Evolutionary conservation across 129 eudicot species (phyloP), one percentile per base, ranked within the genome.

Genomic region (Flaveria sonorensis): DNA sequence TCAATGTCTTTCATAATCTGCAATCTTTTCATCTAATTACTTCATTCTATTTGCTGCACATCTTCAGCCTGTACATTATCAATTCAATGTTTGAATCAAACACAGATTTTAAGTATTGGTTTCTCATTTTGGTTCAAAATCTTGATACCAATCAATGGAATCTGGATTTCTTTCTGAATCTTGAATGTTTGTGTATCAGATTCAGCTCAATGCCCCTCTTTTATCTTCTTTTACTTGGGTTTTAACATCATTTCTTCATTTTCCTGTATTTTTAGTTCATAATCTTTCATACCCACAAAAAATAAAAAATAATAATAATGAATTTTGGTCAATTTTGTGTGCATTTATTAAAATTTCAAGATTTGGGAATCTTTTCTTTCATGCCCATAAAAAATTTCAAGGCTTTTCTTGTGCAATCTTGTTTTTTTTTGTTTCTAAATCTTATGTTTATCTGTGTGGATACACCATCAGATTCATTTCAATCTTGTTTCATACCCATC

Each of bases 401-500:
- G 75, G 55, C 42, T 28, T 63, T 28, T 63, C n/a, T 75, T 75
- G 23, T 57, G 11, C 50, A 62, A 63, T 63, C 72, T 63, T 75
- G 69, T 56, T 56, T 42, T 60, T 53, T 76, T 30, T 28, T 70
- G 69, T 71, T 71, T 18, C 64, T 47, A 70, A 71, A 79, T 62
- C 82, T 60, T 71, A 72, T 15, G 36, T 47, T 57, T 20, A 59
- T 45, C 0, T 69, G 32, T 66, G 76, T 19, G 55, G 48, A 56
- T 28, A 28, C 23, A 66, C 62, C 70, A 56, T 65, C 51, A 70
- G 13, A 46, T 70, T 14, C 42, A 46, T 13, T 32, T 65, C 16
- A 48, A 6, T 64, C 60, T 64, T 67, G 68, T 52, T 77, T 77
- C 74, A 51, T 66, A 52, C 81, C 45, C 55, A 77, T 78, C 63